Evolutionary conservation across 306 rosid species (phyloP), one percentile per base, ranked within the genome.

Genomic region (Vicia sativa): DNA sequence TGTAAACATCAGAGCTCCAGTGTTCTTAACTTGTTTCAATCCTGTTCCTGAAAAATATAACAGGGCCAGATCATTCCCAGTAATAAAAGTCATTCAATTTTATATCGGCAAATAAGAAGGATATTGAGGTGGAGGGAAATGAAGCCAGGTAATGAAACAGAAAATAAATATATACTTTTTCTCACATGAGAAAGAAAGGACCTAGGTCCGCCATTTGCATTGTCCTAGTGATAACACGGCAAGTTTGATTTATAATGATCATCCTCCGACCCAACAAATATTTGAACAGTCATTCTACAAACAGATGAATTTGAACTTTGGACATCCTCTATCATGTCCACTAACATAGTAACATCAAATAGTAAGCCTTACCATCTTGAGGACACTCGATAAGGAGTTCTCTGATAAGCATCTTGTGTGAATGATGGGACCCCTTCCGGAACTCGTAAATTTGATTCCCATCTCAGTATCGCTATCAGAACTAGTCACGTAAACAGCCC

Each of bases 381-480:
- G 1, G 59, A 19, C 76, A 54, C 74, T 73, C 28, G 76, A 82
- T 56, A 87, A 54, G 10, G 84, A 79, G 75, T 77, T 72, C 58
- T 82, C 85, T 6, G 88, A 77, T 23, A 87, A 62, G 82, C 97
- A 92, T 50, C 62, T 84, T 21, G 84, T 77, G 78, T 92, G 97
- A 70, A 92, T 83, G 77, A 92, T 85, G 73, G 91, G 92, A 61
- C 95, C 96, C 48, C 48, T 43, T 43, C 48, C 48, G 12, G 48
- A 43, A 43, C n/a, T 12, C 52, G 31, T 71, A 14, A 67, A 45
- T 58, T 63, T 50, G 53, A 42, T 64, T 57, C 63, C 85, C 52
- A 16, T 19, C 75, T 84, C 84, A 61, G 74, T 75, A 54, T 53
- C 66, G 63, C 48, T 77, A 44, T 67, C 82, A 11, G 86, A 74